Percentiles rank a stretch among this genome's conserved stretches.
phyloP scores from a whole-genome alignment of 164 flowering plant species.

The Annona cherimola region DNA sequence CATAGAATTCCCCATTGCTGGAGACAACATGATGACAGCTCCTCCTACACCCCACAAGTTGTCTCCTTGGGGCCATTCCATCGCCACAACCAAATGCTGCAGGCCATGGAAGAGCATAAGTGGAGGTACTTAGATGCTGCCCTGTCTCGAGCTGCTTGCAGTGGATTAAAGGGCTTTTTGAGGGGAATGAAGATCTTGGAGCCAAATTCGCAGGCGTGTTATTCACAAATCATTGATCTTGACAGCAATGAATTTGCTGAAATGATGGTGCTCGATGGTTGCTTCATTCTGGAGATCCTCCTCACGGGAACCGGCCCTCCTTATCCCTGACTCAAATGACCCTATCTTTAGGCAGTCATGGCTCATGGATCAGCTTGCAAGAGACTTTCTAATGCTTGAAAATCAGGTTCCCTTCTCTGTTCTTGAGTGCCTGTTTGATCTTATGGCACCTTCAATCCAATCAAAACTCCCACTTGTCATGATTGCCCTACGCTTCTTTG shows the following conservation, averaged over 20 bases:
- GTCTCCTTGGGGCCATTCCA: slow-evolving; percentile 13
- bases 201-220: background rate
- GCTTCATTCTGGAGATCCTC: slow-evolving; percentile 9
- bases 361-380: background rate
- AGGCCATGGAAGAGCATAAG: slow-evolving; percentile 7
- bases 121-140: background rate
- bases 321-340: too few relatives aligned
- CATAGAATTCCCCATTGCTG: background rate
- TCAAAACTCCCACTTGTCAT: too few relatives aligned
- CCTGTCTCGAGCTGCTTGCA: background rate
- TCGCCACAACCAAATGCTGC: background rate
- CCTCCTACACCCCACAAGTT: slow-evolving; percentile 1
- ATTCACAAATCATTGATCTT: background rate
- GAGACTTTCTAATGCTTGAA: slow-evolving; percentile 6
- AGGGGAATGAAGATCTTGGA: background rate
- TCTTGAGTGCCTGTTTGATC: background rate
- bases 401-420: slow-evolving; percentile 10
- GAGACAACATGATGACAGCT: background rate
- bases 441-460: background rate
- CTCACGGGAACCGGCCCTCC: too few relatives aligned
- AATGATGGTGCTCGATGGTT: slow-evolving; percentile 9
- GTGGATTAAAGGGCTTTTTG: background rate
- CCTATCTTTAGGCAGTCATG: background rate
- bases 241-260: background rate
- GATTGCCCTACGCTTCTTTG: background rate